phyloP scores from a whole-genome alignment of 805 yeast species.

The Pichia thaimueangensis region DNA sequence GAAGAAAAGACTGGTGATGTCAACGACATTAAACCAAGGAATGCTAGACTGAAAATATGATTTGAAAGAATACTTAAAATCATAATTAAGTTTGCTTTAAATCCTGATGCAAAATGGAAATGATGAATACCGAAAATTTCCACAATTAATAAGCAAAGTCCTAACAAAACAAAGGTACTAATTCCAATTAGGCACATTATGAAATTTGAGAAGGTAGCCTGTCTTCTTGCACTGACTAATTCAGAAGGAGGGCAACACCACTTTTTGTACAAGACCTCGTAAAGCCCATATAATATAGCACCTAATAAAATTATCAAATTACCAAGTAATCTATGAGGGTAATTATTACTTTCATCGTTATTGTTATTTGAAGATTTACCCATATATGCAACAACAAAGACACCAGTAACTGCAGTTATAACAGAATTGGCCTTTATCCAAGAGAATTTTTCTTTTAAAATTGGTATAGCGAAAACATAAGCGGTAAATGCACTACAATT shows the following conservation, averaged over 20 bases:
- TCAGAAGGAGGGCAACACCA: constrained; percentile 67
- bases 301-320: constrained; percentile 67
- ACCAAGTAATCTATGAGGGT: constrained; percentile 62
- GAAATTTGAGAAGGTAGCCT: constrained; percentile 75
- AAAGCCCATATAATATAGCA: constrained; percentile 71
- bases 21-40: constrained; percentile 71
- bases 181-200: constrained; percentile 64
- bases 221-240: constrained; percentile 54
- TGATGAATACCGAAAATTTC: constrained; percentile 51
- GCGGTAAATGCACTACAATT: constrained; percentile 89
- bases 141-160: constrained; percentile 41
- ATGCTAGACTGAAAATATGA: constrained; percentile 61
- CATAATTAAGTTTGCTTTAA: constrained; percentile 39
- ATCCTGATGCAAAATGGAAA: constrained; percentile 45
- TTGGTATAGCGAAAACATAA: constrained; percentile 72
- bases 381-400: constrained; percentile 69
- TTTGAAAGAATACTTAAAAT: constrained; percentile 54
- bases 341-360: constrained; percentile 22
- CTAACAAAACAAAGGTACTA: constrained; percentile 44
- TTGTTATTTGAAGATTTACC: constrained; percentile 27
- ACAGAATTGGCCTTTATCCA: constrained; percentile 64
- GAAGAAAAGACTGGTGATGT: constrained; percentile 82
- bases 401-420: constrained; percentile 65
- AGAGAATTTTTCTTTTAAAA: constrained; percentile 60
- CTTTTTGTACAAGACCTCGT: constrained; percentile 78